phyloP scores from a whole-genome alignment of 805 yeast genomes.

The Teunomyces atbi region DNA sequence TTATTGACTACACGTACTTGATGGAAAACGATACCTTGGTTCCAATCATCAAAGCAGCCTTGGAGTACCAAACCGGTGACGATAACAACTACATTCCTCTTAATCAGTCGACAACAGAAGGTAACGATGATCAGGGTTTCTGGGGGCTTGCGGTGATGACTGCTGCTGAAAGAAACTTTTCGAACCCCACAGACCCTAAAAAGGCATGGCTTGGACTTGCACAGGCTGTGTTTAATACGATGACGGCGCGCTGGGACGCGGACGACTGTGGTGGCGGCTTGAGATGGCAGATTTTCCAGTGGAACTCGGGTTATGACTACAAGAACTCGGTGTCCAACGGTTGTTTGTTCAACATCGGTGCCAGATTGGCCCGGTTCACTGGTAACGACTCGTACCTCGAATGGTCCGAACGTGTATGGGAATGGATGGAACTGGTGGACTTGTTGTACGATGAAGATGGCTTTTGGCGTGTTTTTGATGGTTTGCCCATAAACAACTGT shows the following conservation, averaged over 20 bases:
- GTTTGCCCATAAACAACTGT: slow-evolving; percentile 67
- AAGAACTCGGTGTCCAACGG: slow-evolving; percentile 47
- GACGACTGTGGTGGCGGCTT: slow-evolving; percentile 41
- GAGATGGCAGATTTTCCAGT: slow-evolving; percentile 49
- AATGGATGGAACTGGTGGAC: slow-evolving; percentile 37
- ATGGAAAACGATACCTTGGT: slow-evolving; percentile 70
- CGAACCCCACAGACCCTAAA: slow-evolving; percentile 43
- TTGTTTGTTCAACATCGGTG: slow-evolving; percentile 43
- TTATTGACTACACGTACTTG: slow-evolving; percentile 74
- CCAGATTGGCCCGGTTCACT: slow-evolving; percentile 44
- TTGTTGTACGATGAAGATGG: slow-evolving; percentile 45
- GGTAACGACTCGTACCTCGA: slow-evolving; percentile 38
- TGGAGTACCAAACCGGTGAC: slow-evolving; percentile 65
- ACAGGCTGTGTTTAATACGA: slow-evolving; percentile 45
- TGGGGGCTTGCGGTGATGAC: slow-evolving; percentile 94
- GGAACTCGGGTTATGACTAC: slow-evolving; percentile 47
- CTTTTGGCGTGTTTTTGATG: slow-evolving; percentile 66
- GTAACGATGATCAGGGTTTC: slow-evolving; percentile 96
- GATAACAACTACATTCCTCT: slow-evolving; percentile 79
- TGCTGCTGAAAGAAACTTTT: slow-evolving; percentile 86
- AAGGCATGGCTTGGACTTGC: slow-evolving; percentile 41
- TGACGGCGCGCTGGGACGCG: slow-evolving; percentile 45
- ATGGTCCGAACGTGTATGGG: slow-evolving; percentile 43
- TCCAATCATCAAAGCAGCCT: slow-evolving; percentile 54
- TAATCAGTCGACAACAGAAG: slow-evolving; percentile 89